Evolutionary conservation across 371 early-diverging fungal genomes (phyloP), one percentile per base, ranked within the genome.

Genomic region (Apophysomyces ossiformis): DNA sequence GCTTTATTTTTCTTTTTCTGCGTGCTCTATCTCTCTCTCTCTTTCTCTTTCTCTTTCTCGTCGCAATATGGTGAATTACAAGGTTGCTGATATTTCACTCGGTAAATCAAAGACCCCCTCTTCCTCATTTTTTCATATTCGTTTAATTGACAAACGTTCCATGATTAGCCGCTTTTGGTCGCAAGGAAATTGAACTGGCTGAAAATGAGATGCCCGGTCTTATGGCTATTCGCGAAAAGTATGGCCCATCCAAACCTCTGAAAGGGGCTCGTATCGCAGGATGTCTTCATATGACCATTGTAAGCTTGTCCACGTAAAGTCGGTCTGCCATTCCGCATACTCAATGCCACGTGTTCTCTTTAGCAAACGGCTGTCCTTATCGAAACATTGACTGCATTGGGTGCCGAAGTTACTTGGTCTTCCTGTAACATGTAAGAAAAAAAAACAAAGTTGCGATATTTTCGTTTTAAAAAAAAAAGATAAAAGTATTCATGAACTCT

Each of bases 131-230:
- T n/a, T 50, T 35, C 16, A 4, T 9, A 37, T 41, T 18, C 37
- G 9, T 32, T 32, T 60, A 12, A 13, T 46, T 58, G 7, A 13
- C 18, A 26, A 36, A 54, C 44, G 35, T 54, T 18, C 32, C 32
- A 26, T 26, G 32, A 26, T 5, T 59, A 71, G 82, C 82, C 61
- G 82, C 82, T 81, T 81, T 81, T 72, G 82, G 78, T 65, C 70
- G 76, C 59, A 79, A 81, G 79, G 82, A 81, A 83, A 83, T 83
- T 64, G 78, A 78, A 64, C 75, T 81, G 67, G 78, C 82, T 65
- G 98, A 97, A 88, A 95, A 95, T 81, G 99, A 99, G 89, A 99
- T 99, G 99, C 99, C 99, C 69, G 98, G 99, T 73, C 92, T 99
- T 69, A 96, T 96, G 93, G 75, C 86, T 75, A 87, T 99, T 68